phyloP scores from a whole-genome alignment of 2,329 filamentous ascomycete genomes.

The Epicoccum nigrum region DNA sequence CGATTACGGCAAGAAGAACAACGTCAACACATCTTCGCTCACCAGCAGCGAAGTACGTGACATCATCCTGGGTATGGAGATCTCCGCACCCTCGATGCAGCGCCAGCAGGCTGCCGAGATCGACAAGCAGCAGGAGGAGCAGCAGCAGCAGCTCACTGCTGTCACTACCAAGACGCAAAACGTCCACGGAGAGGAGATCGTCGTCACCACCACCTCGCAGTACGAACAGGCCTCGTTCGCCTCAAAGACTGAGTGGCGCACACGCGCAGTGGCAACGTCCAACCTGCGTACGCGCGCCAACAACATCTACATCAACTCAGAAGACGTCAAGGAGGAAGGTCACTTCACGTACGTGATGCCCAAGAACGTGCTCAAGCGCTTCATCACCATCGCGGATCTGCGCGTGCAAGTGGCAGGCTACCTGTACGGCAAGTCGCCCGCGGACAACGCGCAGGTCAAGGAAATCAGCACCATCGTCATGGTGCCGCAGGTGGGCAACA shows the following conservation, averaged over 20 bases:
- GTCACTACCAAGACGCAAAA: constrained; percentile 99
- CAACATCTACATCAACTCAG: constrained; percentile 98
- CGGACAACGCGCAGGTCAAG: constrained; percentile 96
- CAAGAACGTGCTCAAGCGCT: constrained; percentile 97
- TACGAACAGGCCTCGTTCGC: constrained; percentile 98
- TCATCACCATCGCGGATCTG: constrained; percentile 96
- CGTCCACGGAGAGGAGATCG: constrained; percentile 94
- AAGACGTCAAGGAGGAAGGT: constrained; percentile 88
- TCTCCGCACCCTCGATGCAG: constrained; percentile 96
- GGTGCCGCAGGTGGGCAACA: constrained; percentile 94
- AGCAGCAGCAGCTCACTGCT: constrained; percentile 93
- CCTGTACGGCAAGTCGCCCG: constrained; percentile 88
- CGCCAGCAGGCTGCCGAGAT: constrained; percentile 98
- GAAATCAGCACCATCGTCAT: constrained; percentile 96
- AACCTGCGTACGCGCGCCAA: constrained; percentile 93
- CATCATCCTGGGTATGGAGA: constrained; percentile 99
- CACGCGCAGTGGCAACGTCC: constrained; percentile 92
- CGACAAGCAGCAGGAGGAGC: constrained; percentile 97
- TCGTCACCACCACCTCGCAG: constrained; percentile 96
- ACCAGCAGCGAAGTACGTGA: constrained; percentile 97
- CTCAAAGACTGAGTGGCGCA: constrained; percentile 98
- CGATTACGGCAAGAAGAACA: constrained; percentile 99
- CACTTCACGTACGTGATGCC: constrained; percentile 96
- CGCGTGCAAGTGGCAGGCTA: constrained; percentile 96
- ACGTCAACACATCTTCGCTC: constrained; percentile 96